A percentile compares a stretch with the other conserved stretches of the same genome.
Conservation (phyloP, 2,329 filamentous ascomycete species). For the Neophaeococcomyces aloes region DNA sequence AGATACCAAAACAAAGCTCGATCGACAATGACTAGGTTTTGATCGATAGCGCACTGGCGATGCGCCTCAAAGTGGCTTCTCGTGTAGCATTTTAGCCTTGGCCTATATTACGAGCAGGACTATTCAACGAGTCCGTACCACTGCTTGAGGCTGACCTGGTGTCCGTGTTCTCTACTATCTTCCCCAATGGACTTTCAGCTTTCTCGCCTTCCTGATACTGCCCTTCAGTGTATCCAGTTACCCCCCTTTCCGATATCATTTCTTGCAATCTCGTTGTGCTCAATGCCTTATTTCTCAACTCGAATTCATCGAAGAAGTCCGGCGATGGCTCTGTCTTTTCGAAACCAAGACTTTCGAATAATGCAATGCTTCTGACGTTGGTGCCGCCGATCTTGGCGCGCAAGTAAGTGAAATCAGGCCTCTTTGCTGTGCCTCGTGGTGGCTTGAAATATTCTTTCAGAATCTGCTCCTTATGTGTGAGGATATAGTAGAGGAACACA, state of each 20-base stretch:
- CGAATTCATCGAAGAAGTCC: constrained; percentile 60
- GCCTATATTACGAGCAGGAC: no score
- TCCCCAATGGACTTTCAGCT: background rate
- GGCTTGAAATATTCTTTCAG: constrained; percentile 12
- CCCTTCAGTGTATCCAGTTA: constrained; percentile 31
- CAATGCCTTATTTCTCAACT: constrained; percentile 38
- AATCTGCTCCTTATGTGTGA: constrained; percentile 43
- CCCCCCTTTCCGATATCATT: constrained; percentile 25
- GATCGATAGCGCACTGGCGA: no score
- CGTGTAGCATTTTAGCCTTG: no score
- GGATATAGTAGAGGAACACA: constrained; percentile 60
- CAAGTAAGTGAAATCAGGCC: constrained; percentile 35
- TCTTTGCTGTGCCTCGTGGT: constrained; percentile 8
- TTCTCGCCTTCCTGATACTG: constrained; percentile 23
- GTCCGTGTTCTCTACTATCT: background rate
- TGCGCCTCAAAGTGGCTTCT: no score
- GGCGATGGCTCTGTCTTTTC: constrained; percentile 36
- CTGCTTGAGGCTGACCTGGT: no score
- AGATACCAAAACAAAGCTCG: no score
- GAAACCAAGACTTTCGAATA: constrained; percentile 55
- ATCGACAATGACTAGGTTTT: no score
- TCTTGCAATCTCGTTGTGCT: constrained; percentile 23
- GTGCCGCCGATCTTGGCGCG: constrained; percentile 51
- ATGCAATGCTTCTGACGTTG: constrained; percentile 46
- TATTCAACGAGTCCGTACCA: no score